These are phyloP conservation scores for Piromyces finnis DNA, from an alignment of 192 early-diverging fungal genomes.

Conservation along the genomic window DNA sequence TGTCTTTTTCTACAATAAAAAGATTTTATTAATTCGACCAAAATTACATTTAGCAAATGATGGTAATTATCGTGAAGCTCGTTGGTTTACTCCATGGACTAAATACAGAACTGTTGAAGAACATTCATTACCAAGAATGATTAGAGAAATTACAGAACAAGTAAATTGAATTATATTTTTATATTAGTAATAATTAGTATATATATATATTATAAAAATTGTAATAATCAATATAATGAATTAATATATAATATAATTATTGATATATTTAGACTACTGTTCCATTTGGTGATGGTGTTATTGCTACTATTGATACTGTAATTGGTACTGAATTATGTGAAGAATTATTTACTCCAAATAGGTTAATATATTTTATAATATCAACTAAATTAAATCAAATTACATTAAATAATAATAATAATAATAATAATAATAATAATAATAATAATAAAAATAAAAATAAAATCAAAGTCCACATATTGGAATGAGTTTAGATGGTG, in stretches of 20 bases:
- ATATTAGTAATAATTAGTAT: too few species aligned
- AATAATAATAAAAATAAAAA: too few species aligned
- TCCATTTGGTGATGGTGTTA: constrained; percentile 80
- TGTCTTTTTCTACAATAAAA: constrained; percentile 59
- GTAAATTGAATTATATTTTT: too few species aligned
- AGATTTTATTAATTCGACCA: constrained; percentile 88
- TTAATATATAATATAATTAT: too few species aligned
- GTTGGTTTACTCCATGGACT: constrained; percentile 87
- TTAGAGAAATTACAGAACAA: constrained; percentile 66
- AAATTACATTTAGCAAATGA: constrained; percentile 93
- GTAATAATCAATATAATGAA: not conserved
- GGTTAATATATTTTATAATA: constrained; percentile 17
- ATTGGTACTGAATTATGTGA: constrained; percentile 92
- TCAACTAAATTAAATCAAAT: too few species aligned
- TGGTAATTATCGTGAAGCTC: constrained; percentile 90
- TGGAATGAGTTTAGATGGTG: constrained; percentile 77
- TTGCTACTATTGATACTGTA: constrained; percentile 65
- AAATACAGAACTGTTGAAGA: constrained; percentile 47
- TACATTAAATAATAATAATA: too few species aligned
- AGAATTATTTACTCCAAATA: constrained; percentile 87
- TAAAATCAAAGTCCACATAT: constrained; percentile 72
- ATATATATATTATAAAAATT: not conserved
- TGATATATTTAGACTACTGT: constrained; percentile 34
- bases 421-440: too few species aligned
- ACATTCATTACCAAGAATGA: constrained; percentile 59